A percentile compares a stretch with the other conserved stretches of the same genome.
Conservation (phyloP, 1,284 basidiomycete species). For the Leucoagaricus sp. region DNA sequence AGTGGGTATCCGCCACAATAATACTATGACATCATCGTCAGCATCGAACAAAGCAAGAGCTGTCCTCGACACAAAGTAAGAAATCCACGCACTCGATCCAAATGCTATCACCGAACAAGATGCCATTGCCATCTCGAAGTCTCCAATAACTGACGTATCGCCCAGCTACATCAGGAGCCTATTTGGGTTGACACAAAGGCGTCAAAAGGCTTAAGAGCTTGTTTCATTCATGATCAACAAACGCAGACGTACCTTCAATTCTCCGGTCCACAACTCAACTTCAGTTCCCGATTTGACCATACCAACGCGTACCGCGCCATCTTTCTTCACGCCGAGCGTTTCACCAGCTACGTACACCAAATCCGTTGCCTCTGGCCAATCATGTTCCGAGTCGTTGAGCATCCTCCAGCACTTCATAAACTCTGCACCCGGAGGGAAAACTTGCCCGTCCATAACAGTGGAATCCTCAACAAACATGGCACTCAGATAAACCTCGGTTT, state of each 20-base stretch:
- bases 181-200: not conserved
- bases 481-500: slow-evolving; percentile 29
- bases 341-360: slow-evolving; percentile 72
- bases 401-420: slow-evolving; percentile 84
- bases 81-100: slow-evolving; percentile 77
- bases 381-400: slow-evolving; percentile 57
- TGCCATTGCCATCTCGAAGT: slow-evolving; percentile 57
- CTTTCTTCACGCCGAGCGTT: slow-evolving; percentile 39
- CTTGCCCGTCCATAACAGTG: slow-evolving; percentile 74
- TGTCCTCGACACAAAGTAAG: no score
- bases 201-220: not conserved
- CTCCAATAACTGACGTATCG: slow-evolving; percentile 78
- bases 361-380: slow-evolving; percentile 71
- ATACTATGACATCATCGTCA: slow-evolving; percentile 44
- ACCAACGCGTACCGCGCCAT: slow-evolving; percentile 46
- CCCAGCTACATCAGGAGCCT: slow-evolving; percentile 75
- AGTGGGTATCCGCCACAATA: slow-evolving; percentile 56
- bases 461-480: slow-evolving; percentile 67
- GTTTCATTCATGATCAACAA: no score
- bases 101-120: slow-evolving; percentile 70
- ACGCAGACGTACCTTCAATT: slow-evolving; percentile 63
- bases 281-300: slow-evolving; percentile 53
- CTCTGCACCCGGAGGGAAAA: slow-evolving; percentile 80
- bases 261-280: slow-evolving; percentile 69
- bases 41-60: slow-evolving; percentile 6